phyloP scores from a whole-genome alignment of 176 grass and related monocot species.

The Olyra latifolia region DNA sequence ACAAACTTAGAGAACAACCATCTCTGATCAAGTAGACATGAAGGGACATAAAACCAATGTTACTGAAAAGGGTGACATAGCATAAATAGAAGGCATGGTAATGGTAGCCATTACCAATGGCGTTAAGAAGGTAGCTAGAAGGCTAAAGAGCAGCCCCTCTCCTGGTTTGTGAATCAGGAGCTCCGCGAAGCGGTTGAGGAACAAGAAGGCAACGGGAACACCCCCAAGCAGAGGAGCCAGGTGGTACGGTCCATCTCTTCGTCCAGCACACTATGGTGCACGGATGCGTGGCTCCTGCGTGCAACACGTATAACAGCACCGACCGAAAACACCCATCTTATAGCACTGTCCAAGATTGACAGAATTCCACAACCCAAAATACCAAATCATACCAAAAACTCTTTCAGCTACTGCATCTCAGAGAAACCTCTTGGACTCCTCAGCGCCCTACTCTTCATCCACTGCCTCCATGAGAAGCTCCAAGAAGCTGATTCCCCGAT shows the following conservation, averaged over 20 bases:
- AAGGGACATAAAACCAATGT: background rate
- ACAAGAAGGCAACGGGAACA: background rate
- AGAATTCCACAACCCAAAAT: too few relatives aligned
- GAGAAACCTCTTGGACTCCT: too few relatives aligned
- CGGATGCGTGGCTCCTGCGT: constrained; percentile 29
- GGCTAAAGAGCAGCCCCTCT: constrained; percentile 50
- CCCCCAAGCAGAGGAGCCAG: constrained; percentile 39
- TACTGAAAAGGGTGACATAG: too few relatives aligned
- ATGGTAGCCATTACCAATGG: constrained; percentile 40
- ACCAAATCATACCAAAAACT: too few relatives aligned
- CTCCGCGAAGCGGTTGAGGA: constrained; percentile 41
- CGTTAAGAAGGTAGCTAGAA: constrained; percentile 44
- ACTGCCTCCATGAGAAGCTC: too few relatives aligned
- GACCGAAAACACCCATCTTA: too few relatives aligned
- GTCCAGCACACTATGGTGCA: constrained; percentile 54
- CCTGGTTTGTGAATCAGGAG: constrained; percentile 52
- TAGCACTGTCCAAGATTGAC: too few relatives aligned
- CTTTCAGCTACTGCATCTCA: too few relatives aligned
- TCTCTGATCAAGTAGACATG: constrained; percentile 18
- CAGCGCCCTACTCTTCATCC: too few relatives aligned
- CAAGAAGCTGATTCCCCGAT: too few relatives aligned
- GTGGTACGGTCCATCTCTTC: constrained; percentile 42
- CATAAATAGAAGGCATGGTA: background rate
- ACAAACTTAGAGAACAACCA: constrained; percentile 45
- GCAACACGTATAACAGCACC: too few relatives aligned